Evolutionary conservation across 352 stramenopile species (phyloP).

Genomic region (Thraustotheca clavata): DNA sequence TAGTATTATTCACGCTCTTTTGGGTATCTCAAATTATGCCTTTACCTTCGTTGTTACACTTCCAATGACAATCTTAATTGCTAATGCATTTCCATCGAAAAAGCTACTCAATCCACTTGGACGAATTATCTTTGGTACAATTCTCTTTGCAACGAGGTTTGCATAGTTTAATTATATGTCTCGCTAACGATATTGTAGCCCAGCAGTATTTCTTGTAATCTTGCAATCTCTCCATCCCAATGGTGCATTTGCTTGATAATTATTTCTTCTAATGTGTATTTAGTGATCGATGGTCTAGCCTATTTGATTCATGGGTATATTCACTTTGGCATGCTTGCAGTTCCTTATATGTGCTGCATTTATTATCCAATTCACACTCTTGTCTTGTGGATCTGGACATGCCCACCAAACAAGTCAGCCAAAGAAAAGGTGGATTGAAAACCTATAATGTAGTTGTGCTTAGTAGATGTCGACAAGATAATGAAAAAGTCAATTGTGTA

Average conservation of each 20-base stretch:
- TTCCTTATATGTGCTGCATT: slow-evolving; percentile 59
- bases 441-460: no score
- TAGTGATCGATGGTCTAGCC: slow-evolving; percentile 23
- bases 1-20: slow-evolving; percentile 60
- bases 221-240: slow-evolving; percentile 23
- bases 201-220: neutral
- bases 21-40: slow-evolving; percentile 76
- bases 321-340: slow-evolving; percentile 41
- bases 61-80: slow-evolving; percentile 44
- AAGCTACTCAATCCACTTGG: neutral
- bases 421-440: no score
- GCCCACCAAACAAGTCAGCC: no score
- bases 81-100: neutral
- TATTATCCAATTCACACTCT: slow-evolving; percentile 66
- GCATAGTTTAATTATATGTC: neutral
- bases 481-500: no score
- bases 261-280: neutral
- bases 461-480: no score
- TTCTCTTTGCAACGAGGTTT: slow-evolving; percentile 1
- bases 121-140: neutral
- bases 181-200: neutral
- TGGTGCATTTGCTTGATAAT: slow-evolving; percentile 20
- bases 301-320: slow-evolving; percentile 45
- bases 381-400: slow-evolving; percentile 42
- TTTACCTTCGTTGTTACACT: slow-evolving; percentile 66